phyloP scores from a whole-genome alignment of 345 rosid species.

The Moricandia arvensis region DNA sequence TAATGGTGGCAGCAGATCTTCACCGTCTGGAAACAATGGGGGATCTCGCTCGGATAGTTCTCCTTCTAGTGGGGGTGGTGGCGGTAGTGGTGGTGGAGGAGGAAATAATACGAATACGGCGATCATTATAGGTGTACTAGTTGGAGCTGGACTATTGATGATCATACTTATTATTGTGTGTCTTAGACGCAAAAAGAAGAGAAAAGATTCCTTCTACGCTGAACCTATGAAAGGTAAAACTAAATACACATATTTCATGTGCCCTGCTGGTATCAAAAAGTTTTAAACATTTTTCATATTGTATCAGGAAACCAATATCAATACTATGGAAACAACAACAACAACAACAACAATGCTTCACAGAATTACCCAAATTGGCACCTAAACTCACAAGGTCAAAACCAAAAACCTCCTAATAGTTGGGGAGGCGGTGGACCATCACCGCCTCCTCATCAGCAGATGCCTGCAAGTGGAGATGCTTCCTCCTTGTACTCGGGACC shows the following conservation, averaged over 20 bases:
- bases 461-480: conserved; percentile 53
- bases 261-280: not conserved
- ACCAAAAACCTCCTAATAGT: conserved; percentile 40
- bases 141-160: conserved; percentile 51
- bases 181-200: conserved; percentile 54
- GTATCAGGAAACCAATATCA: conserved; percentile 33
- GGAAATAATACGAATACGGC: conserved; percentile 21
- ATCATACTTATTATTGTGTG: conserved; percentile 44
- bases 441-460: conserved; percentile 46
- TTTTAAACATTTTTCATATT: not conserved
- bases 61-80: conserved; percentile 11
- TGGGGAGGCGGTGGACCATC: conserved; percentile 51
- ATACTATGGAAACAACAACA: conserved; percentile 36
- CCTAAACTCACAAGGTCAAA: conserved; percentile 30
- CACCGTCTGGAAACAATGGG: conserved; percentile 8
- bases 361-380: conserved; percentile 58
- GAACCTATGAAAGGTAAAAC: conserved; percentile 46
- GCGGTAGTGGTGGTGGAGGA: not conserved
- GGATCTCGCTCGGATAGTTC: conserved; percentile 18
- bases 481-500: conserved; percentile 58
- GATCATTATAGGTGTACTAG: conserved; percentile 47
- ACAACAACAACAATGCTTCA: conserved; percentile 26
- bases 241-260: no score
- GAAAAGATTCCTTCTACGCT: conserved; percentile 45
- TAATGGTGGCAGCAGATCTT: conserved; percentile 20